These are phyloP conservation scores for Aureobasidium sp. DNA, from an alignment of 2,329 filamentous ascomycete species.

Conservation along the genomic window DNA sequence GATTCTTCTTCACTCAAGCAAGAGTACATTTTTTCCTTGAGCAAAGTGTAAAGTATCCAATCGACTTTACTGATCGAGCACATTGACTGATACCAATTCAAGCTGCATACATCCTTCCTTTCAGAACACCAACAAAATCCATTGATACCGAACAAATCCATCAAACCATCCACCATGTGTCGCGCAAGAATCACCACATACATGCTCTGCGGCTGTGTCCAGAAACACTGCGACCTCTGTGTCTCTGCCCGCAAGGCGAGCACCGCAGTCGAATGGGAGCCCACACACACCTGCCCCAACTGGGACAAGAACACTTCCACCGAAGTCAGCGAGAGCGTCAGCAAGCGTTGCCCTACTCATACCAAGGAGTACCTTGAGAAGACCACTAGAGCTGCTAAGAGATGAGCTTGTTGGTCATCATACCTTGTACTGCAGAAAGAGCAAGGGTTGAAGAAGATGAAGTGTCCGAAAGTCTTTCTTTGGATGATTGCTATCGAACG, in stretches of 20 bases:
- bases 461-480: neutral
- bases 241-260: neutral
- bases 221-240: neutral
- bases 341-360: neutral
- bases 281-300: neutral
- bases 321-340: neutral
- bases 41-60: neutral
- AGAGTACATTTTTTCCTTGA: neutral
- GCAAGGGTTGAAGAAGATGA: neutral
- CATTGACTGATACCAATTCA: neutral
- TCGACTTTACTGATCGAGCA: neutral
- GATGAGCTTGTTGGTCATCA: neutral
- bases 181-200: neutral
- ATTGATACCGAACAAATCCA: neutral
- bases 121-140: neutral
- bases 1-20: too few relatives aligned
- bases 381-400: neutral
- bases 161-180: neutral
- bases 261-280: neutral
- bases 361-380: neutral
- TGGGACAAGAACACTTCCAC: neutral
- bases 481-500: neutral
- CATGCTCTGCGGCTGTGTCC: neutral
- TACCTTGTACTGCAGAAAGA: neutral
- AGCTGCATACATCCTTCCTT: neutral